Base-by-base conservation (phyloP, 23 red algal genomes). In the Gracilaria vermiculophylla region DNA sequence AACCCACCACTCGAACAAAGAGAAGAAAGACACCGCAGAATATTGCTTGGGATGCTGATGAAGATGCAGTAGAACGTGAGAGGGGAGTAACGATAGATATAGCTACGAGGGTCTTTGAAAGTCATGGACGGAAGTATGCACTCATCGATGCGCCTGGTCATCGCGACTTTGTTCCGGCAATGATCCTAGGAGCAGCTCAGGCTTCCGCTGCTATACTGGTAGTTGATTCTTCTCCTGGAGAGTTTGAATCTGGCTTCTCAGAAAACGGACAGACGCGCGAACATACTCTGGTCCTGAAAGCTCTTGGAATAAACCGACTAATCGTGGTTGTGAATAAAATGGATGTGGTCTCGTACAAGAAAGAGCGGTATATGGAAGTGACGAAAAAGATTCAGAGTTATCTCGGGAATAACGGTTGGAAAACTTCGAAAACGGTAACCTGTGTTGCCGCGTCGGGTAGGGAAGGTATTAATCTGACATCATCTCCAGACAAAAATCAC, bases 141-240 rank as follows among this genome's bases (percentile, higher is more conserved):
- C 94, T 98, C 36, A 98, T 98, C 53, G 96, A 98, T 72, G 88
- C 96, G 3, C 96, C 96, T 28, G 96, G 96, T 9, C 96, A 98
- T 83, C 96, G 96, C 24, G 96, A 98, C 42, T 98, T 95, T 36
- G 92, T 98, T 36, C 90, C 90, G 36, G 94, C 91, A 37, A 98
- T 98, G 96, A 98, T 98, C 36, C 54, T 92, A 28, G 96, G 96
- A 62, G 92, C 96, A 20, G 80, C 80, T 37, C 92, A 95, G 57
- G 96, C 96, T 51, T 88, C 88, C 60, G 74, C 87, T n/a, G 96
- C 88, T 48, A 90, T 98, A 44, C 61, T 98, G 51, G 96, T 98
- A 9, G 87, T 98, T 43, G 96, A 91, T 52, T 75, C 92, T 37
- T 75, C 92, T 35, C 82, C 87, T 34, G 96, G 96, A 24, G 96